Base-by-base conservation (phyloP, 768 basidiomycete genomes). In the Calvatia gigantea region DNA sequence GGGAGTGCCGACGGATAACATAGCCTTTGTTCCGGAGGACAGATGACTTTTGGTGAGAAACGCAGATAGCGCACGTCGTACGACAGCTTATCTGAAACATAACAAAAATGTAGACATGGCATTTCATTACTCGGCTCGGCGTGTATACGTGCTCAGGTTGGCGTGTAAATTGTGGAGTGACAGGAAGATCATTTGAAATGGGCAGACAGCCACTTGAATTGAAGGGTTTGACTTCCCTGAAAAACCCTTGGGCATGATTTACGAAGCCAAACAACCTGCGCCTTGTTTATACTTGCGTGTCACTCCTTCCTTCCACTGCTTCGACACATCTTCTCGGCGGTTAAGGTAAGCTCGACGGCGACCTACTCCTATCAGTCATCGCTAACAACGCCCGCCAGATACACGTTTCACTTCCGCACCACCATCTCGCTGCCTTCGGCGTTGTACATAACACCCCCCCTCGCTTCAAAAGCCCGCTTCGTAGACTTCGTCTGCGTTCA, bases 241-340 rank as follows among this genome's bases (percentile, higher is more conserved):
- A 21, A 6, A 37, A n/a, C 5, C 21, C 17, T 42, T 17, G 5
- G 12, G 41, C 11, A 23, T 21, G 15, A 42, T 11, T 42, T n/a
- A 21, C 21, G n/a, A 9, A 9, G 41, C 41, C 41, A 42, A 42
- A 42, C 41, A 42, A 42, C 41, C 8, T 2, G 6, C 39, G 8
- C 41, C 25, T 49, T 48, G 56, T 78, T 51, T 75, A 73, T 60
- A 71, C 75, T 37, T 68, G 71, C 39, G 74, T 75, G 49, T 58
- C 65, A 48, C 39, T 58, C 15, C 15, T 59, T 3, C 47, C 67
- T 4, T n/a, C 41, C 39, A 25, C 17, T 9, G 14, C 41, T 19
- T 42, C 14, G 12, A n/a, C n/a, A 37, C 35, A 4, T 37, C 17
- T 37, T 23, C 41, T 42, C 41, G 6, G 11, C 41, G 2, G 19